These are phyloP conservation scores for Ensete ventricosum DNA, from an alignment of 176 grass and related monocot species.

Conservation along the genomic window DNA sequence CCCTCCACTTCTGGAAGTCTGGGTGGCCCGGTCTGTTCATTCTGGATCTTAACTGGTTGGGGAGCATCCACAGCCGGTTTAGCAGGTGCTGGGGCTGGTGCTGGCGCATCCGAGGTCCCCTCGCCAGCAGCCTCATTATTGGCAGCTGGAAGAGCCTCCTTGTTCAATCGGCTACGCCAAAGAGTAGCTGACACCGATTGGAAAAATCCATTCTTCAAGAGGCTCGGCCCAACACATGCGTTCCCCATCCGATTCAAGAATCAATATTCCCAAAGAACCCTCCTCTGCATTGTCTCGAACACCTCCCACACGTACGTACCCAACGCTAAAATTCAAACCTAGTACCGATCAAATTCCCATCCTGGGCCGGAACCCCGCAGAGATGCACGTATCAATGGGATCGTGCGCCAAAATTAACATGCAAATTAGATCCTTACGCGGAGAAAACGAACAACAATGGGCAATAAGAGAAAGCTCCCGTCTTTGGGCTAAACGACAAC, in stretches of 20 bases:
- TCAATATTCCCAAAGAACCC: not conserved
- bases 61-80: not conserved
- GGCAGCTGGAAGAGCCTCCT: not conserved
- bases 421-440: too few species aligned
- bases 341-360: not conserved
- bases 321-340: not conserved
- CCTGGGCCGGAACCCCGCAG: not conserved
- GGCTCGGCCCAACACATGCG: not conserved
- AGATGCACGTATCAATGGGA: not conserved
- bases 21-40: not conserved
- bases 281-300: not conserved
- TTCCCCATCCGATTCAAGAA: conserved; percentile 11
- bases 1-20: not conserved
- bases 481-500: too few species aligned
- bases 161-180: not conserved
- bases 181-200: conserved; percentile 1
- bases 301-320: not conserved
- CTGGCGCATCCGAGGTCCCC: not conserved
- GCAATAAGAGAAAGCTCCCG: too few species aligned
- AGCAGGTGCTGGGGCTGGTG: too few species aligned
- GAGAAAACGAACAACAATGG: too few species aligned
- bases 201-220: not conserved
- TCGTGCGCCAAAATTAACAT: not conserved
- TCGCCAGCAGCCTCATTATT: not conserved
- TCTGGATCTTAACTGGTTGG: not conserved